Percentiles rank a stretch among this genome's conserved stretches.
Evolutionary conservation across 148 eudicot species (phyloP).

Genomic region (Nyssa sinensis): DNA sequence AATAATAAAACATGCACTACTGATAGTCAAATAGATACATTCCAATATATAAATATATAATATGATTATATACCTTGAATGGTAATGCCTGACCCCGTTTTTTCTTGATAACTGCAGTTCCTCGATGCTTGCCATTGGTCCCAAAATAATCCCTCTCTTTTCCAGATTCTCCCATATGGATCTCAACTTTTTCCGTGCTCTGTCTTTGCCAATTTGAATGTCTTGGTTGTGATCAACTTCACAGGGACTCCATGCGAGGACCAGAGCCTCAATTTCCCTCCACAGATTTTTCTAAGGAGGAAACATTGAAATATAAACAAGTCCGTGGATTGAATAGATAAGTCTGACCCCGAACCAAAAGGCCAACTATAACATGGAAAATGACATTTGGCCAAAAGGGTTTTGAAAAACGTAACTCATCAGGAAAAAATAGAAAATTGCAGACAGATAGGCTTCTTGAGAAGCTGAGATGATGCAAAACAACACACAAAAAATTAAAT

Average conservation of each 20-base stretch:
- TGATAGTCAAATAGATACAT: not conserved
- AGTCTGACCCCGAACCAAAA: not conserved
- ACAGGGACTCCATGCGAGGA: not conserved
- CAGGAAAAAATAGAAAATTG: not conserved
- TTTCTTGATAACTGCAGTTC: constrained; percentile 1
- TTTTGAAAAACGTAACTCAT: not conserved
- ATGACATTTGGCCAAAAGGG: not conserved
- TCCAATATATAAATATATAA: not conserved
- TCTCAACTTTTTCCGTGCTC: not conserved
- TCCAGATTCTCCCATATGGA: constrained; percentile 12
- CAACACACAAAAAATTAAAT: not conserved
- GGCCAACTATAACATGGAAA: not conserved
- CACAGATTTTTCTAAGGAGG: not conserved
- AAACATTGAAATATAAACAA: not conserved
- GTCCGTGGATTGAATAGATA: not conserved
- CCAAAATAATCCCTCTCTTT: constrained; percentile 11
- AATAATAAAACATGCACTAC: not conserved
- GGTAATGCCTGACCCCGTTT: not conserved
- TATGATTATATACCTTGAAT: constrained; percentile 1
- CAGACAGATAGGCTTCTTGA: not conserved
- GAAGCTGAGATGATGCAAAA: not conserved
- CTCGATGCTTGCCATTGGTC: constrained; percentile 11
- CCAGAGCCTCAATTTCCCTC: not conserved
- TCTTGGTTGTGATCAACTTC: not conserved
- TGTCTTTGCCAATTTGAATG: not conserved